Evolutionary conservation across 2,329 filamentous ascomycete species (phyloP), one percentile per base, ranked within the genome.

Genomic region (Phyllosticta paracitricarpa): DNA sequence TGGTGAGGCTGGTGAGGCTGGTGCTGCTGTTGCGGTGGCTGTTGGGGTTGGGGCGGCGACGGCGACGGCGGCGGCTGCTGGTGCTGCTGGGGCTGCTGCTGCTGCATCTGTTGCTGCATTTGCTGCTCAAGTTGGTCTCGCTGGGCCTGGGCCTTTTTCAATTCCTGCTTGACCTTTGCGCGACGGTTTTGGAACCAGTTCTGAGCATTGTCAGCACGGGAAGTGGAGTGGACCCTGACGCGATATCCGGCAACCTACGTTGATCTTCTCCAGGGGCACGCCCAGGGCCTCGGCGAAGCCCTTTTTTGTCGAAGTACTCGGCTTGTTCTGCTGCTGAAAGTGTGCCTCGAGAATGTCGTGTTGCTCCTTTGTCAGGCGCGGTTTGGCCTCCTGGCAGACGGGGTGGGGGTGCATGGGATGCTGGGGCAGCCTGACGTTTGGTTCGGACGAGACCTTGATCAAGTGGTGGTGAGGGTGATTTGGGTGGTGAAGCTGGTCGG

Each of bases 141-240:
- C 19, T 57, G 56, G 9, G 56, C 52, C 56, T 55, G 33, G 60
- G 73, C 69, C 68, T 81, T 81, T 71, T 80, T 80, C 57, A 73
- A 69, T 67, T 81, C 79, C 65, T 81, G 79, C 71, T 81, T 81
- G 54, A 79, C 77, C 65, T 81, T 81, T 59, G 79, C 79, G 63
- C 79, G 68, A 56, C 79, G 76, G 66, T 81, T 81, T 68, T 81
- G 79, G 65, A 81, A 81, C 79, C 79, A 81, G 66, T 81, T 81
- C 78, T 81, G 65, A 61, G 19, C 19, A 40, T 26, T 53, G 66
- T 77, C 71, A 78, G 74, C 64, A 33, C 35, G 57, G 58, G 68
- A 10, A 40, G 9, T 26, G 25, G 19, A 56, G 22, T 17, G 22
- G 30, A 56, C 59, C 35, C 40, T 52, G 40, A 35, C 55, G 56